A percentile compares a stretch with the other conserved stretches of the same genome.
These are phyloP conservation scores for Colletotrichum echinochloae DNA, from an alignment of 2,329 filamentous ascomycete species.

Conservation along the genomic window DNA sequence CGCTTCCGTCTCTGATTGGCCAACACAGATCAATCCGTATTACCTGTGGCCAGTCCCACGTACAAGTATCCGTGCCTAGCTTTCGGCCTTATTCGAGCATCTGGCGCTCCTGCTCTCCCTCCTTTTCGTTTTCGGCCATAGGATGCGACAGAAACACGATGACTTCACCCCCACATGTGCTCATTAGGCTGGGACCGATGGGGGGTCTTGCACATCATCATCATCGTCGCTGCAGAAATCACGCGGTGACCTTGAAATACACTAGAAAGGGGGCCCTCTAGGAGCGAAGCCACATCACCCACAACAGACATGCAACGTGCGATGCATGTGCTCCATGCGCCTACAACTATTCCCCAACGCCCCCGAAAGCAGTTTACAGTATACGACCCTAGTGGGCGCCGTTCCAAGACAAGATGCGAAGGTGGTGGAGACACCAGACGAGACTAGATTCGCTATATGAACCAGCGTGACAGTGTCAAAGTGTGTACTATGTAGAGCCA, in stretches of 20 bases:
- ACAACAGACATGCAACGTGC: constrained; percentile 27
- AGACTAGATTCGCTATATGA: no score
- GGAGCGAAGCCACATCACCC: constrained; percentile 1
- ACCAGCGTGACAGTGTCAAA: constrained; percentile 14
- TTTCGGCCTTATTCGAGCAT: neutral
- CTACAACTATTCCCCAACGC: constrained; percentile 7
- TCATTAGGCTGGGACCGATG: neutral
- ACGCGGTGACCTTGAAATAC: constrained; percentile 2
- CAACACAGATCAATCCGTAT: no score
- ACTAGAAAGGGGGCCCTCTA: neutral
- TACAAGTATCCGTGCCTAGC: no score
- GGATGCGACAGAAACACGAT: neutral
- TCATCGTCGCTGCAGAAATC: neutral
- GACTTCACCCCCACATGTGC: neutral
- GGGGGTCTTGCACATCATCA: neutral
- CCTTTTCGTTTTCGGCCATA: no score
- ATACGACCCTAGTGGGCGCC: neutral
- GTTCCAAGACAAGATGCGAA: neutral
- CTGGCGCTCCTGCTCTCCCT: neutral
- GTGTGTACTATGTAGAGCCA: constrained; percentile 3
- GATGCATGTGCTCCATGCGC: constrained; percentile 8
- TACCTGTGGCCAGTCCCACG: neutral
- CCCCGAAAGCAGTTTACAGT: neutral
- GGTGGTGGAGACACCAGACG: neutral
- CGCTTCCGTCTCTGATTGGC: constrained; percentile 23